Evolutionary conservation across 805 yeast genomes (phyloP), one percentile per base, ranked within the genome.

Genomic region (Brettanomyces bruxellensis): DNA sequence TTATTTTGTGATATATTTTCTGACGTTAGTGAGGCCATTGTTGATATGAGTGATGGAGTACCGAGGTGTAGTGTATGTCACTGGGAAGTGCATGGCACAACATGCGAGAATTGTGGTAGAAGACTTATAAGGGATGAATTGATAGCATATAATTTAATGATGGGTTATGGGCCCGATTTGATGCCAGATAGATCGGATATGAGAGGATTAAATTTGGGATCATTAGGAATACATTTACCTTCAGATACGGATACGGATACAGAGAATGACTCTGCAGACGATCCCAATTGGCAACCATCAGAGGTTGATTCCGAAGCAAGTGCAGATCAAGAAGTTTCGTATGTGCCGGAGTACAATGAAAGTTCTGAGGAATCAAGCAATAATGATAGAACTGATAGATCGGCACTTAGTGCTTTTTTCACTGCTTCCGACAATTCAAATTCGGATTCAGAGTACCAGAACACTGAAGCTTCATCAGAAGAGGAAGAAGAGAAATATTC

Each of bases 1-100:
- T 58, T 79, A 39, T 83, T 77, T 61, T 72, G 72, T 3, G 72
- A 70, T 34, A 57, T 72, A 3, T 81, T 83, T 59, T 64, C 68
- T n/a, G 59, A 62, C 43, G 57, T 71, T 14, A 75, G 78, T 3
- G 61, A 70, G 13, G 79, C 83, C 0, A 60, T 79, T 3, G 66
- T 81, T 1, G 89, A 82, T 55, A 67, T 66, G 28, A 76, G 77
- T 28, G 91, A 85, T 55, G 89, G 89, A 2, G 86, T 84, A 8
- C 77, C 84, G 0, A 64, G 91, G 46, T 85, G 93, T 56, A 76
- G 84, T 6, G 74, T 77, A 47, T 85, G 93, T 59, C 88, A 81
- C 55, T 85, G 91, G 91, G 91, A 85, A 55, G 79, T 83, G 1
- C 77, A 76, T 49, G 88, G 86, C 0, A 64, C 72, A 3, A 68